Base-by-base conservation (phyloP, 2,329 filamentous ascomycete genomes). In the Paraconiothyrium sp. region DNA sequence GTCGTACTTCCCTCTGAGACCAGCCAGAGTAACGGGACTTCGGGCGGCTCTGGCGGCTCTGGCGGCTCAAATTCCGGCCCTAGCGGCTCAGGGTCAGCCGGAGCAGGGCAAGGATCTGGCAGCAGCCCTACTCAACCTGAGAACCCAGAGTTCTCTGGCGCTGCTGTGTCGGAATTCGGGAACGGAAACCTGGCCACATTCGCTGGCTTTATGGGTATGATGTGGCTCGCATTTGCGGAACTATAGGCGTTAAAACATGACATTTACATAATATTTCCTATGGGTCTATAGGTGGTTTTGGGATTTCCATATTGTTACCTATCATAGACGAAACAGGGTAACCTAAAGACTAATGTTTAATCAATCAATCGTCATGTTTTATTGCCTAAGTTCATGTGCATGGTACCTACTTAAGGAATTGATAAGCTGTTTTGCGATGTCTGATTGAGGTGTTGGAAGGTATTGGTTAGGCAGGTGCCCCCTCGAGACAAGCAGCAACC, bases 181-280 rank as follows among this genome's bases (percentile, higher is more conserved):
- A 57, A 22, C 35, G 52, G 22, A 7, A 32, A 61, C 5, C 54
- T 60, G 24, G 66, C 54, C 8, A 9, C 61, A 8, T 35, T 67
- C 32, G 65, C 61, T 47, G 67, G 66, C 8, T 60, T 43, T 9
- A 59, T 70, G 32, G 70, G 70, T 9, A 30, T 70, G 13, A 69
- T 71, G 67, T 69, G 67, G 11, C 22, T 72, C 14, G 63, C 67
- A 9, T 71, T 72, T 61, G 68, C 67, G 3, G 67, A 65, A 59
- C 44, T 71, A 34, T 72, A 57, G 62, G 30, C 5, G 20, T 51
- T 6, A 13, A 30, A 30, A 6, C 27, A 6, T 30, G 27, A 4
- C 27, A 6, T 30, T 30, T 30, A 30, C 27, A 30, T 6, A 30
- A 30, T 30, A 37, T 37, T 37, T 37, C 35, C 35, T 37, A 4